Evolutionary conservation across 1,284 basidiomycete genomes (phyloP).

Genomic region (Athelia sp.): DNA sequence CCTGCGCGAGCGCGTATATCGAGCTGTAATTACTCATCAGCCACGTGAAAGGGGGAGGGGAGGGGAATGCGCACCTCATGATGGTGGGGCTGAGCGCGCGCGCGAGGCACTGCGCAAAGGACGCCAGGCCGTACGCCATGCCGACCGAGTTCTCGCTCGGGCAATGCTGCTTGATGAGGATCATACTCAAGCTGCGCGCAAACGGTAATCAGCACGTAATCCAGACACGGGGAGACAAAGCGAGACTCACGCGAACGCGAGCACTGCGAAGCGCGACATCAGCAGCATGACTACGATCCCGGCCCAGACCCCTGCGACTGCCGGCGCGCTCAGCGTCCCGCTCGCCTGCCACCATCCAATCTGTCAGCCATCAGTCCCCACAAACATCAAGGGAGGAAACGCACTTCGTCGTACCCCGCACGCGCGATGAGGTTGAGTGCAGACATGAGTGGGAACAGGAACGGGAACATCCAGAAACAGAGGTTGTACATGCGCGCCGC

Average conservation of each 20-base stretch:
- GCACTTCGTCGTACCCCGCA: conserved; percentile 18
- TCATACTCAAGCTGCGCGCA: conserved; percentile 50
- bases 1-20: conserved; percentile 41
- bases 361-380: too few species aligned
- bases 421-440: conserved; percentile 38
- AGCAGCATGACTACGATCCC: conserved; percentile 35
- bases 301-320: conserved; percentile 32
- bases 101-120: conserved; percentile 54
- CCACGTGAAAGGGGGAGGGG: neutral
- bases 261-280: conserved; percentile 30
- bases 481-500: conserved; percentile 38
- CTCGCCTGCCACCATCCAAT: too few species aligned
- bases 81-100: conserved; percentile 58
- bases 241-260: conserved; percentile 36
- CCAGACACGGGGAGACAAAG: neutral
- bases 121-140: conserved; percentile 56
- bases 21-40: conserved; percentile 32
- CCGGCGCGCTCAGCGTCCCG: conserved; percentile 14
- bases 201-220: neutral
- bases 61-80: conserved; percentile 38
- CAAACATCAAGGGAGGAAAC: too few species aligned
- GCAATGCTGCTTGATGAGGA: conserved; percentile 53
- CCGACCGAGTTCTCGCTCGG: conserved; percentile 50
- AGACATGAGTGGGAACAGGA: conserved; percentile 39
- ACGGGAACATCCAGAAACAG: conserved; percentile 44